Percentiles rank a stretch among this genome's conserved stretches.
Evolutionary conservation across 2,329 filamentous ascomycete genomes (phyloP).

Genomic region (Rhynchosporium agropyri): DNA sequence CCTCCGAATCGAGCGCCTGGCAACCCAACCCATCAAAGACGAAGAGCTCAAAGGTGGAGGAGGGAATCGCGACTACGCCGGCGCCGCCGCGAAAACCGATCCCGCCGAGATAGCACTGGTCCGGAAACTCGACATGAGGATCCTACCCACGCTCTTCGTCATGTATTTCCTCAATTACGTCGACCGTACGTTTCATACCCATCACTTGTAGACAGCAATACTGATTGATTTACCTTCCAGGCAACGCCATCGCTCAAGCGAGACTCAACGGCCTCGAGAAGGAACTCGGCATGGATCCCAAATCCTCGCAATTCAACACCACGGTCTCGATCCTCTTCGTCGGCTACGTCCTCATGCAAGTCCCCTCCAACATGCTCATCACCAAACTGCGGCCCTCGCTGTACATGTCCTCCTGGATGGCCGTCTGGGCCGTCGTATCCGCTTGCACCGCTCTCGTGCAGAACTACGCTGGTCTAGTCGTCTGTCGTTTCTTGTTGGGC

Average conservation of each 20-base stretch:
- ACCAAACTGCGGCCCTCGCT: slow-evolving; percentile 44
- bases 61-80: slow-evolving; percentile 22
- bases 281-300: slow-evolving; percentile 51
- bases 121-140: slow-evolving; percentile 44
- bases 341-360: slow-evolving; percentile 50
- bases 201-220: not conserved
- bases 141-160: slow-evolving; percentile 46
- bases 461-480: slow-evolving; percentile 44
- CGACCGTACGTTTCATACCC: not conserved
- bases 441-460: slow-evolving; percentile 45
- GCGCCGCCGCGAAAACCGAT: slow-evolving; percentile 43
- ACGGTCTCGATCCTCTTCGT: slow-evolving; percentile 55
- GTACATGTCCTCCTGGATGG: slow-evolving; percentile 44
- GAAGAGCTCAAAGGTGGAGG: slow-evolving; percentile 7
- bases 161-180: slow-evolving; percentile 35
- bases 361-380: slow-evolving; percentile 52
- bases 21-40: not conserved
- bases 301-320: slow-evolving; percentile 51
- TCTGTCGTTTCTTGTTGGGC: slow-evolving; percentile 43
- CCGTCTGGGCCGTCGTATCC: slow-evolving; percentile 47
- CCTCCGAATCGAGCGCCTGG: slow-evolving; percentile 10
- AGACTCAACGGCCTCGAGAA: slow-evolving; percentile 55
- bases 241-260: slow-evolving; percentile 60
- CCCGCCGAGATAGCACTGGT: slow-evolving; percentile 45
- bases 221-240: slow-evolving; percentile 31